phyloP scores from a whole-genome alignment of 805 yeast species.

The Hanseniaspora vineae region DNA sequence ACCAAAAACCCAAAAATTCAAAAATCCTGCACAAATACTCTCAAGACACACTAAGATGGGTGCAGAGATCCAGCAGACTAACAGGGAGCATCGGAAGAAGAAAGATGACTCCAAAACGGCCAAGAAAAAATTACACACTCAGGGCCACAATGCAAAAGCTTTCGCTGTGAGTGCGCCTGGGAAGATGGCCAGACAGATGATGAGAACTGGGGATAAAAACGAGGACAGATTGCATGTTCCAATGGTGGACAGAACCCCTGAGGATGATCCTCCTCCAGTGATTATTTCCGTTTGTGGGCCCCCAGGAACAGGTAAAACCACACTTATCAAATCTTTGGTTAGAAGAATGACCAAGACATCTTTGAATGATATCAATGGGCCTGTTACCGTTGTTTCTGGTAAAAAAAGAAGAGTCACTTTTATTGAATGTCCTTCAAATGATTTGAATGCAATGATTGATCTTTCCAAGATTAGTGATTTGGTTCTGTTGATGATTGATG shows the following conservation, averaged over 20 bases:
- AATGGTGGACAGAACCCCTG: slow-evolving; percentile 94
- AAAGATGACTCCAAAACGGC: slow-evolving; percentile 43
- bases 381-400: slow-evolving; percentile 92
- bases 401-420: slow-evolving; percentile 86
- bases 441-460: slow-evolving; percentile 90
- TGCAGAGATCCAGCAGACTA: slow-evolving; percentile 38
- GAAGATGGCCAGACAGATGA: slow-evolving; percentile 71
- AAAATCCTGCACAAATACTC: background rate
- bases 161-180: slow-evolving; percentile 78
- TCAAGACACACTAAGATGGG: background rate
- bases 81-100: slow-evolving; percentile 67
- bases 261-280: slow-evolving; percentile 94
- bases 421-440: slow-evolving; percentile 77
- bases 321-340: slow-evolving; percentile 78
- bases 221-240: slow-evolving; percentile 90
- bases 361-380: slow-evolving; percentile 80
- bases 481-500: slow-evolving; percentile 81
- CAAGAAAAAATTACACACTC: slow-evolving; percentile 77
- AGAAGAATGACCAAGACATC: slow-evolving; percentile 81
- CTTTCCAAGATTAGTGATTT: slow-evolving; percentile 91
- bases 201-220: slow-evolving; percentile 65
- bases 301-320: slow-evolving; percentile 96
- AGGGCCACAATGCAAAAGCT: slow-evolving; percentile 77
- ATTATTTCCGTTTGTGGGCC: slow-evolving; percentile 97
- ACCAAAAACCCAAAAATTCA: background rate